Evolutionary conservation across 768 basidiomycete genomes (phyloP).

Genomic region (Rhodotorula toruloides): DNA sequence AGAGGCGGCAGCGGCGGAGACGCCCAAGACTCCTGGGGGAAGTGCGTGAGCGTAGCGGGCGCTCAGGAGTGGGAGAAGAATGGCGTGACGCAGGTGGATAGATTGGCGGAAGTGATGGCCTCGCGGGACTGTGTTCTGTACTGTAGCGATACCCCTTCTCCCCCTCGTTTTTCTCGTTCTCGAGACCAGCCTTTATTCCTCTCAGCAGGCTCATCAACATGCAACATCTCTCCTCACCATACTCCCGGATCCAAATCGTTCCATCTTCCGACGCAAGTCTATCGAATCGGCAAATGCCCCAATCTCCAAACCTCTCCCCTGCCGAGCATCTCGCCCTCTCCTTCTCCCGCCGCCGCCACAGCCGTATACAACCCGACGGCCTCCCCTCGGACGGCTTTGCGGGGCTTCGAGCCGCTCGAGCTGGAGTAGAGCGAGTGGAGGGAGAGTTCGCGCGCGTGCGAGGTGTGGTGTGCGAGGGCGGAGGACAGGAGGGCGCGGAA

Average conservation of each 20-base stretch:
- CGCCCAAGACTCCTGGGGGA: background rate
- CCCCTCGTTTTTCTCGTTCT: background rate
- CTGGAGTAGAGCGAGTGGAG: slow-evolving; percentile 18
- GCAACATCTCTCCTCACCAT: background rate
- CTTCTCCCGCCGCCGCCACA: slow-evolving; percentile 14
- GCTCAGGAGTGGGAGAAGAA: background rate
- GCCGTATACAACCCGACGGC: slow-evolving; percentile 5
- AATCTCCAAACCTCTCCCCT: slow-evolving; percentile 5
- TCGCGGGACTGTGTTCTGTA: background rate
- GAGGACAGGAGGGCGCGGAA: slow-evolving; percentile 10
- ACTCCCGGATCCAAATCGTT: no score
- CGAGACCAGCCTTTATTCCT: background rate
- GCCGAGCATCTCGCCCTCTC: slow-evolving; percentile 2
- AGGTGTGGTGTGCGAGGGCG: slow-evolving; percentile 18
- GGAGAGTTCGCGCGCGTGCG: slow-evolving; percentile 19
- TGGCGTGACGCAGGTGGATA: background rate
- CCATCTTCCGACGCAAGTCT: no score
- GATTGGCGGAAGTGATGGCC: background rate
- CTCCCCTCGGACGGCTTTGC: background rate
- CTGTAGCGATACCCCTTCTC: background rate
- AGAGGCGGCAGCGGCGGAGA: background rate
- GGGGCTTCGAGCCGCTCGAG: slow-evolving; percentile 10
- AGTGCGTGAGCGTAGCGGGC: background rate
- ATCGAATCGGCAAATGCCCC: slow-evolving; percentile 13
- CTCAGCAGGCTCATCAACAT: background rate